Evolutionary conservation across 352 stramenopile species (phyloP), one percentile per base, ranked within the genome.

Genomic region (Phytophthora nicotianae): DNA sequence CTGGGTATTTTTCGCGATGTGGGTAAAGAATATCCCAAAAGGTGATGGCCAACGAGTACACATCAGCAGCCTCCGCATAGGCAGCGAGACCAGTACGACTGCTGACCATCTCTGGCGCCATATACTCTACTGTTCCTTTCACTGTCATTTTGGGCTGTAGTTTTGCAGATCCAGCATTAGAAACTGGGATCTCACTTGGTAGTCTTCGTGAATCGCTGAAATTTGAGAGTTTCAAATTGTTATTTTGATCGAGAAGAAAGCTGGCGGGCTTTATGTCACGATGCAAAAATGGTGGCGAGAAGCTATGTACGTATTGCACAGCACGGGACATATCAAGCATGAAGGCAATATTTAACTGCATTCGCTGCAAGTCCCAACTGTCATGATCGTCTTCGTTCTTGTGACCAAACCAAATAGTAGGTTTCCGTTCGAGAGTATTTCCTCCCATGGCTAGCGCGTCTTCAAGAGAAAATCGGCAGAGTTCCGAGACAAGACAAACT

Each of bases 1-100:
- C 24, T 10, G 70, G 68, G 53, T 85, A 91, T 59, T 84, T 88
- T 35, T 58, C 65, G 7, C 43, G 49, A 14, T 69, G 57, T 4
- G 79, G 79, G 49, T 85, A 74, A 29, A 85, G 41, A n/a, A 92
- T 81, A 51, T 92, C 80, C 83, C 83, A 92, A 16, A 91, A 68
- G 2, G 79, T 88, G 32, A 90, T 80, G n/a, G 37, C 81, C 29
- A 92, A 58, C n/a, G 74, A 78, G 53, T 86, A 92, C 19, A 92
- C 67, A 42, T 92, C 83, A 0, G 83, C 81, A 33, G 72, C 70
- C 50, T 91, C 75, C 1, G 61, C 70, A 49, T 92, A 92, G 0
- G 57, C 45, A 10, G 72, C 76, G 5, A 81, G 24, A 7, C 79
- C 79, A 21, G 60, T 70, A 11, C 72, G 53, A 20, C 75, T 77